Base-by-base conservation (phyloP, 768 basidiomycete genomes). In the Psilocybe cyanescens region DNA sequence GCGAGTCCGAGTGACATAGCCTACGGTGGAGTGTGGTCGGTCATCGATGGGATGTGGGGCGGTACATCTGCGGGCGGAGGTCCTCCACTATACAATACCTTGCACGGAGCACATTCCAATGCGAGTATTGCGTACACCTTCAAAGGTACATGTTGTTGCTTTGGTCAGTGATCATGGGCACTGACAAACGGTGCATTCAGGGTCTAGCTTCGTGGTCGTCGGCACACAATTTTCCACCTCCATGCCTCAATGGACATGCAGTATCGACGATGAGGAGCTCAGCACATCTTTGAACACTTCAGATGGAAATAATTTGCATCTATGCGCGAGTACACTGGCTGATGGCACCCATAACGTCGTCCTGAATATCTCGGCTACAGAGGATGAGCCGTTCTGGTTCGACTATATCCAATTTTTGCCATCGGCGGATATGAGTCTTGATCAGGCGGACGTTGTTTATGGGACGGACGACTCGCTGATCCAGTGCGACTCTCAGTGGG, bases 351-450 rank as follows among this genome's bases (percentile, higher is more conserved):
- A 75, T 47, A 59, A 51, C 28, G 9, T 75, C 19, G 63, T 65
- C 3, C 58, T 74, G 14, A 66, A 70, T 12, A 68, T 67, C 8
- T 67, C 58, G 12, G 61, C 52, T 2, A 47, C 59, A 8, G 39
- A 56, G 16, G 37, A 63, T 28, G 64, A 65, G 17, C 69, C 70
- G 0, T 74, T 74, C 44, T 73, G 72, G 71, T 64, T 73, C 33
- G 72, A 74, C 48, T 62, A 67, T 17, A 46, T 74, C 48, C 60
- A 66, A 31, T 72, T 66, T 46, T 46, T 65, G 9, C 71, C 73
- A 33, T 68, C 70, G 2, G 52, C 68, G 0, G 29, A 41, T n/a
- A 61, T 30, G 30, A 28, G n/a, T 31, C 50, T 59, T 1, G 19
- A 49, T 28, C n/a, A 45, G 3, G 58, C 55, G 16, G 51, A 53